Evolutionary conservation across 1,284 basidiomycete genomes (phyloP), one percentile per base, ranked within the genome.

Genomic region (Irpex sp.): DNA sequence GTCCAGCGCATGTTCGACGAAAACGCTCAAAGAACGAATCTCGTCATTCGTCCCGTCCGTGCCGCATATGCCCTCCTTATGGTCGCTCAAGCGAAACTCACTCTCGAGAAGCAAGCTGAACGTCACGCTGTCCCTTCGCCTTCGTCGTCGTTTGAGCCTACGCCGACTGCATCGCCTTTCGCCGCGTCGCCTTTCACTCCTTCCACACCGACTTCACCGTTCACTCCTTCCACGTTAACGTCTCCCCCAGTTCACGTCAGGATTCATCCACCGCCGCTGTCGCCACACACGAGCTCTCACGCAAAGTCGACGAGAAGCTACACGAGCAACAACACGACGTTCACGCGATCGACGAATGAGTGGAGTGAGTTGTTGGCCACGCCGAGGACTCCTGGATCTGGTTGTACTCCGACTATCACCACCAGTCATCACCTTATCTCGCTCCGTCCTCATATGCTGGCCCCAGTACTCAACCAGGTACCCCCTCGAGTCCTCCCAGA

Each of bases 91-190:
- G 61, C 58, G 66, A 44, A 68, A 67, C 4, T 57, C 64, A 13
- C 67, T 68, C 38, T 73, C 73, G 36, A 11, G 13, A 4, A 47
- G 40, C 3, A 74, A 74, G 60, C 62, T 73, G 2, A 72, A 70
- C 54, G 64, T 74, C 15, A 69, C 66, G 67, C 69, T 19, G 65
- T 61, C 4, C 63, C 67, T 4, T 65, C 70, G 47, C 69, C 69
- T 2, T 70, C 7, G 31, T 11, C 4, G 4, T 11, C 19, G 9
- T 17, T 11, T 13, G 19, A 11, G 51, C 21, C 51, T 19, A 17
- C 51, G 51, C 31, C 31, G 31, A 34, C 31, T 34, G 31, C 31
- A 5, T 34, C 31, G 5, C 31, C 31, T 6, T 34, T 34, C 31
- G 31, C 31, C 3, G 21, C 3, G 26, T 54, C 51, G 51, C 56